Base-by-base conservation (phyloP, 345 rosid genomes). In the Gossypium bickii region DNA sequence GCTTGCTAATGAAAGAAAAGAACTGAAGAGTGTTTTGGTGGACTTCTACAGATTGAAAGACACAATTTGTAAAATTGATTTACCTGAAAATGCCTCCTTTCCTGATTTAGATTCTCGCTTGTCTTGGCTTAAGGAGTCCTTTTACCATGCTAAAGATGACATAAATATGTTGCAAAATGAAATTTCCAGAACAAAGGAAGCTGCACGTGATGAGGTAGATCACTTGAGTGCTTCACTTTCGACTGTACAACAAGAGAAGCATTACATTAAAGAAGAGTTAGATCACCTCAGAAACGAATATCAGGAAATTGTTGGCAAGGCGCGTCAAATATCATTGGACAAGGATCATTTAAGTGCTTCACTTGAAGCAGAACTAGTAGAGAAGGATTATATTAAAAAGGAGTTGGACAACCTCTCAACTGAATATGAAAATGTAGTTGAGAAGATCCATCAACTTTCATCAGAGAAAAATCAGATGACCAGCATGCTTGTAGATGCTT, bases 101-200 rank as follows among this genome's bases (percentile, higher is more conserved):
- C 78, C 87, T 74, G 88, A 90, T 80, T 72, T 85, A 83, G 90
- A 86, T 83, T 76, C 89, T 80, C 81, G 88, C 66, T 71, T 89
- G 74, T 67, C 71, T 77, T 87, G 97, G 97, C 85, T 94, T 63
- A 87, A 78, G 80, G 93, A 89, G 60, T 92, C 94, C 3, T 79
- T 84, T 83, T 61, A 74, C 68, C 85, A 78, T 75, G 81, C 87
- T 80, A 86, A 83, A 82, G 83, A 74, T 78, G 87, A 86, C 77
- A 78, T 85, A 75, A 81, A 78, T 66, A 17, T 78, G 75, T 78
- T 92, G 80, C 85, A 84, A 60, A 74, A 78, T 80, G 88, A 88
- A 78, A 82, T 89, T 63, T 61, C 82, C 47, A 83, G 76, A 73
- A 79, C 70, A 57, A 81, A 76, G 73, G 87, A 85, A 76, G 82